A percentile compares a stretch with the other conserved stretches of the same genome.
phyloP scores from a whole-genome alignment of 2,329 filamentous ascomycete species.

The Erysiphe pulchra region DNA sequence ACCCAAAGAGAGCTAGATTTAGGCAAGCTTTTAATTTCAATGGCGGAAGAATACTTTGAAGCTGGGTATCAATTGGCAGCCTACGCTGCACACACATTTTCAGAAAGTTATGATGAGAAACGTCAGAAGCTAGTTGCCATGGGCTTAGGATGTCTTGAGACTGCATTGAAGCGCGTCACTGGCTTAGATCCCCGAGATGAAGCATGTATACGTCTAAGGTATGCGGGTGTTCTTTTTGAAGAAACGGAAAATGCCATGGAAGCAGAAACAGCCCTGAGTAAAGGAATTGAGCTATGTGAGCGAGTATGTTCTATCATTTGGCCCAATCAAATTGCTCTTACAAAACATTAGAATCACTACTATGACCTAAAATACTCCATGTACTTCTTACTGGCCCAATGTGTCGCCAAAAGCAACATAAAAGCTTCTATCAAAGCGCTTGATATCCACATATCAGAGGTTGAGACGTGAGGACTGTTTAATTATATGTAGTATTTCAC shows the following conservation, averaged over 20 bases:
- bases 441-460: constrained; percentile 42
- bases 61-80: constrained; percentile 33
- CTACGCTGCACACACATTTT: constrained; percentile 22
- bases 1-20: constrained; percentile 4
- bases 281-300: constrained; percentile 43
- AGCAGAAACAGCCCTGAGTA: constrained; percentile 44
- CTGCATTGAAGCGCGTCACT: constrained; percentile 30
- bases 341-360: constrained; percentile 22
- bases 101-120: constrained; percentile 26
- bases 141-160: constrained; percentile 45
- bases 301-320: constrained; percentile 19
- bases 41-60: constrained; percentile 51
- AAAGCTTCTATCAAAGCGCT: constrained; percentile 49
- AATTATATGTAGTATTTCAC: not conserved
- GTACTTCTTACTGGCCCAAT: constrained; percentile 45
- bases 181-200: constrained; percentile 38
- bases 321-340: constrained; percentile 6
- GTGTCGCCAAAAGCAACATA: constrained; percentile 42
- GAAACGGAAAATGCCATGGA: constrained; percentile 56
- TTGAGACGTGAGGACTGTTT: constrained; percentile 27
- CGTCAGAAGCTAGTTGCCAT: constrained; percentile 51
- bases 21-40: constrained; percentile 29
- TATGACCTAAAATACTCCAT: constrained; percentile 51
- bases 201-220: constrained; percentile 41
- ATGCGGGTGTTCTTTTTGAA: constrained; percentile 41